A percentile compares a stretch with the other conserved stretches of the same genome.
Evolutionary conservation across 495 filamentous ascomycete species (phyloP).

Genomic region (Venustampulla echinocandica): DNA sequence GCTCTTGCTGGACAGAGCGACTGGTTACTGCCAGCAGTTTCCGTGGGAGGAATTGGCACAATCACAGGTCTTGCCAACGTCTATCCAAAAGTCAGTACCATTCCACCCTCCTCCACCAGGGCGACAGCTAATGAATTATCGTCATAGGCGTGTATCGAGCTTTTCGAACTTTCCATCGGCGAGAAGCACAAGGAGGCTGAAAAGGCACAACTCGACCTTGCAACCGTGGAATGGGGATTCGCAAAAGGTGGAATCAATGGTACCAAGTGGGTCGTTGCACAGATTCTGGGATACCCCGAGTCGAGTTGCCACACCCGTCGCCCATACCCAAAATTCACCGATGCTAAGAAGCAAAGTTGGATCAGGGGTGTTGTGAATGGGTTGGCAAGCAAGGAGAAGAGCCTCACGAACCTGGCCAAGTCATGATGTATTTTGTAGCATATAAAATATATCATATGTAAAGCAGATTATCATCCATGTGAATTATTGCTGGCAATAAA

Average conservation of each 20-base stretch:
- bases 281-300: conserved; percentile 57
- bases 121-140: no score
- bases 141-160: conserved; percentile 54
- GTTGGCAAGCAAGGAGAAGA: conserved; percentile 13
- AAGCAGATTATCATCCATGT: no score
- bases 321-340: conserved; percentile 31
- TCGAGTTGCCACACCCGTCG: conserved; percentile 30
- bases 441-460: no score
- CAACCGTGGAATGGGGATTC: conserved; percentile 77
- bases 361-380: conserved; percentile 18
- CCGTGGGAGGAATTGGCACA: conserved; percentile 78
- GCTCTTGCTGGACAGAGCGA: conserved; percentile 80
- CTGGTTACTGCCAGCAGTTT: conserved; percentile 75
- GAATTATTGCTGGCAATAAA: no score
- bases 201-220: conserved; percentile 69
- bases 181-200: conserved; percentile 67
- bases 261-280: conserved; percentile 70
- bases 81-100: no score
- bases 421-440: no score
- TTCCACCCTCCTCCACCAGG: no score
- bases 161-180: conserved; percentile 60
- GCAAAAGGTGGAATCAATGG: conserved; percentile 82
- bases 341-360: conserved; percentile 28
- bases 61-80: conserved; percentile 82
- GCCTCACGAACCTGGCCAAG: no score